Conservation (phyloP, 2,329 filamentous ascomycete genomes). For the Periconia sp. region DNA sequence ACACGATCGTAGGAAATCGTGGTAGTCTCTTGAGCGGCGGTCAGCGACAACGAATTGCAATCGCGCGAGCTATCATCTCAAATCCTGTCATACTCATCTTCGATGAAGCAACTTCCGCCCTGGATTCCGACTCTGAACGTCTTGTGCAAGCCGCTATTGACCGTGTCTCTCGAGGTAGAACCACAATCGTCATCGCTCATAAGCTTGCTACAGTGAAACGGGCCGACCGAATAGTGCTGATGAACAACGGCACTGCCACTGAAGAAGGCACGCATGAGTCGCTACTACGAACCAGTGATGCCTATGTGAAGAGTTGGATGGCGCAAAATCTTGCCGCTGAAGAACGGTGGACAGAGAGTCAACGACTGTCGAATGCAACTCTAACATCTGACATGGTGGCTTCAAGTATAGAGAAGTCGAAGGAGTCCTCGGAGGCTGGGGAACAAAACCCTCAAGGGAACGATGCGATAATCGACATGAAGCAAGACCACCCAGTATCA, state of each 20-base stretch:
- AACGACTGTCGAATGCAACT: constrained; percentile 68
- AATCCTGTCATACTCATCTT: constrained; percentile 87
- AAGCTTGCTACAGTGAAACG: constrained; percentile 88
- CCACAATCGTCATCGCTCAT: constrained; percentile 92
- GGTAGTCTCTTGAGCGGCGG: constrained; percentile 89
- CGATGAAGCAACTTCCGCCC: constrained; percentile 87
- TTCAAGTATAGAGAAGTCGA: constrained; percentile 3
- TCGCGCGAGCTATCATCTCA: constrained; percentile 83
- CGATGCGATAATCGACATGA: constrained; percentile 4
- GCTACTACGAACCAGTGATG: constrained; percentile 66
- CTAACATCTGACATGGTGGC: constrained; percentile 1
- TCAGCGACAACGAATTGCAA: constrained; percentile 93
- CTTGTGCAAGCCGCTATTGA: constrained; percentile 63
- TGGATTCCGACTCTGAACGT: constrained; percentile 90
- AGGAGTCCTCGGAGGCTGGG: background rate
- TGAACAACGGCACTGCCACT: background rate
- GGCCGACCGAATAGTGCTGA: constrained; percentile 60
- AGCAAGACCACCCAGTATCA: constrained; percentile 2
- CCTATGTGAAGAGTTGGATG: too few species aligned
- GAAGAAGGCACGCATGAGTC: constrained; percentile 8
- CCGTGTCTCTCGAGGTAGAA: constrained; percentile 78
- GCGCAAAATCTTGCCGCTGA: constrained; percentile 9
- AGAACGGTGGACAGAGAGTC: constrained; percentile 45
- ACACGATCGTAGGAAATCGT: constrained; percentile 88
- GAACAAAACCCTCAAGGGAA: background rate